phyloP scores from a whole-genome alignment of 129 eudicot genomes.

The Logfia minima region DNA sequence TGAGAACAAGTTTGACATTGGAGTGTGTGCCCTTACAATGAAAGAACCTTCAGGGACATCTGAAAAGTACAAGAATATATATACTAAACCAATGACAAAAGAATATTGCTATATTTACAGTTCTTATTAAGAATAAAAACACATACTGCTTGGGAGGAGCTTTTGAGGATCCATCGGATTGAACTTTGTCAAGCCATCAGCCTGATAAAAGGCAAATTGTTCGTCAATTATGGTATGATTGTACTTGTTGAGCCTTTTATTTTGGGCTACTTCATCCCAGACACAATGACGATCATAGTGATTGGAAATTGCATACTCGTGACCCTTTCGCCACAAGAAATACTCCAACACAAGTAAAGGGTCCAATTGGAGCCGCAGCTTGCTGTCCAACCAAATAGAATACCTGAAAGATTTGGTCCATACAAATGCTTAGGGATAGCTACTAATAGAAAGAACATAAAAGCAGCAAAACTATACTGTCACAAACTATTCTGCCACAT shows the following conservation, averaged over 20 bases:
- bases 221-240: slow-evolving; percentile 83
- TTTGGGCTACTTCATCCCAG: slow-evolving; percentile 99
- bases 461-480: no score
- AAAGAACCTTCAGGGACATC: slow-evolving; percentile 99
- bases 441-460: neutral
- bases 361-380: slow-evolving; percentile 88
- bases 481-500: no score
- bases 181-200: slow-evolving; percentile 86
- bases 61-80: slow-evolving; percentile 26
- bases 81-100: slow-evolving; percentile 16
- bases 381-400: slow-evolving; percentile 98
- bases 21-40: slow-evolving; percentile 94
- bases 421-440: slow-evolving; percentile 14
- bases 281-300: slow-evolving; percentile 98
- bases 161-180: slow-evolving; percentile 73
- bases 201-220: slow-evolving; percentile 87
- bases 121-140: neutral
- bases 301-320: slow-evolving; percentile 92
- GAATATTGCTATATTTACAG: neutral
- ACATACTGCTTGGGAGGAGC: slow-evolving; percentile 93
- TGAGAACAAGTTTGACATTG: slow-evolving; percentile 97
- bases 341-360: slow-evolving; percentile 83
- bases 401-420: slow-evolving; percentile 55
- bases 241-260: slow-evolving; percentile 94
- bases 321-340: slow-evolving; percentile 87